A percentile compares a stretch with the other conserved stretches of the same genome.
Conservation (phyloP, 257 asterid species). For the Gentiana dahurica region DNA sequence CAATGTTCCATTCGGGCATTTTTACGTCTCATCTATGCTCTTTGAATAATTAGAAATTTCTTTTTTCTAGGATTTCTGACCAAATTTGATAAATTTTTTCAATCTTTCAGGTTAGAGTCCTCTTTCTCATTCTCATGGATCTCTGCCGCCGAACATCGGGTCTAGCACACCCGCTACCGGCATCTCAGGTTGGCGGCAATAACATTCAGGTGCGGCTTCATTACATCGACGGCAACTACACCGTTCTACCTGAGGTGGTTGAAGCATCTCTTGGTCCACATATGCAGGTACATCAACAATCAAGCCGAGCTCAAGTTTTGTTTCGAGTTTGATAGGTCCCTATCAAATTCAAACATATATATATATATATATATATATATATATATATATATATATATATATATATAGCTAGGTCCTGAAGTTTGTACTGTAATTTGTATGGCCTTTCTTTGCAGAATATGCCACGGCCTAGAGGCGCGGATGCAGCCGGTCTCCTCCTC, state of each 20-base stretch:
- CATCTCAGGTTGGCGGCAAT: constrained; percentile 94
- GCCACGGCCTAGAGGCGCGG: constrained; percentile 99
- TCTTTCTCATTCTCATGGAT: constrained; percentile 92
- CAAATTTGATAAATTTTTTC: constrained; percentile 2
- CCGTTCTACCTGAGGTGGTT: constrained; percentile 92
- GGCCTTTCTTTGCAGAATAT: constrained; percentile 45
- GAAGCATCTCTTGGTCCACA: constrained; percentile 99
- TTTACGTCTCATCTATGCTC: too few relatives aligned
- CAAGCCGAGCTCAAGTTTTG: too few relatives aligned
- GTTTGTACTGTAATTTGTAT: neutral
- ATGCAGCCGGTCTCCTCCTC: constrained; percentile 97
- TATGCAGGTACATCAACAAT: constrained; percentile 64
- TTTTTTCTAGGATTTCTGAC: neutral
- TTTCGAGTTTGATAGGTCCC: too few relatives aligned
- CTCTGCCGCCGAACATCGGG: constrained; percentile 93
- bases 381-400: too few relatives aligned
- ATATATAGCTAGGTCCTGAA: too few relatives aligned
- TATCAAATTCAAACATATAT: too few relatives aligned
- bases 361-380: too few relatives aligned
- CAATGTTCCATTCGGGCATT: too few relatives aligned
- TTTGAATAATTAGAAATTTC: neutral
- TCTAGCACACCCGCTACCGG: constrained; percentile 76
- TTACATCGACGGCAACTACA: constrained; percentile 91
- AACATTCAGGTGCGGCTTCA: constrained; percentile 94
- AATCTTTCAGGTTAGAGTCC: constrained; percentile 82